These are phyloP conservation scores for Spizellomyces punctatus DNA, from an alignment of 192 early-diverging fungal species.

Conservation along the genomic window DNA sequence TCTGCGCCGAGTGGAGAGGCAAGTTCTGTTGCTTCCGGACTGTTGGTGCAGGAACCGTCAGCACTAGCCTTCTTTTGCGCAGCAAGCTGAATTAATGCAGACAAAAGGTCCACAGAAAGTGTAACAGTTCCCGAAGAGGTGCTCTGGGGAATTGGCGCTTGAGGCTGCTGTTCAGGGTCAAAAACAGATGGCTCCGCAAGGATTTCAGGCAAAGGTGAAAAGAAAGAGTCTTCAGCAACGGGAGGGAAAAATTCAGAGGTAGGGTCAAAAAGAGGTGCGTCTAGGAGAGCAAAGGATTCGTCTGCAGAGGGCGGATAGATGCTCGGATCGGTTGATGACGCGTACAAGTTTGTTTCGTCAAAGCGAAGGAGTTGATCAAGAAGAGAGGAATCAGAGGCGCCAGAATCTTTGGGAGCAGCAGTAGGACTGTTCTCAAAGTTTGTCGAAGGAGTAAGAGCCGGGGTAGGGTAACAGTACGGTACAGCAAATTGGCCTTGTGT, in stretches of 20 bases:
- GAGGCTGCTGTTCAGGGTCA: neutral
- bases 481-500: neutral
- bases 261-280: slow-evolving; percentile 15
- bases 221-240: neutral
- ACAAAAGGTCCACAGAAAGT: slow-evolving; percentile 7
- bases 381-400: slow-evolving; percentile 14
- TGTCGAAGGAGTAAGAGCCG: slow-evolving; percentile 10
- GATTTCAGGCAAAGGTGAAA: slow-evolving; percentile 1
- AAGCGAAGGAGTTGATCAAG: slow-evolving; percentile 14
- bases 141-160: neutral
- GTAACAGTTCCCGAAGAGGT: slow-evolving; percentile 1
- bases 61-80: neutral
- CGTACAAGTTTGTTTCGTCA: neutral
- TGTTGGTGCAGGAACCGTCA: neutral
- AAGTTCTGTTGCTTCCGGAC: neutral
- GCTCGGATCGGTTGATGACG: neutral
- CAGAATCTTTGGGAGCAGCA: neutral
- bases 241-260: neutral
- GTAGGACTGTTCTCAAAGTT: neutral
- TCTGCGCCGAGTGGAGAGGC: neutral
- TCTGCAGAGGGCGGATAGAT: neutral
- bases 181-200: neutral
- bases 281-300: neutral
- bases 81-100: slow-evolving; percentile 11
- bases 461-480: slow-evolving; percentile 19